Percentiles rank a stretch among this genome's conserved stretches.
Conservation (phyloP, 805 yeast genomes). For the Ogataea ramenticola region DNA sequence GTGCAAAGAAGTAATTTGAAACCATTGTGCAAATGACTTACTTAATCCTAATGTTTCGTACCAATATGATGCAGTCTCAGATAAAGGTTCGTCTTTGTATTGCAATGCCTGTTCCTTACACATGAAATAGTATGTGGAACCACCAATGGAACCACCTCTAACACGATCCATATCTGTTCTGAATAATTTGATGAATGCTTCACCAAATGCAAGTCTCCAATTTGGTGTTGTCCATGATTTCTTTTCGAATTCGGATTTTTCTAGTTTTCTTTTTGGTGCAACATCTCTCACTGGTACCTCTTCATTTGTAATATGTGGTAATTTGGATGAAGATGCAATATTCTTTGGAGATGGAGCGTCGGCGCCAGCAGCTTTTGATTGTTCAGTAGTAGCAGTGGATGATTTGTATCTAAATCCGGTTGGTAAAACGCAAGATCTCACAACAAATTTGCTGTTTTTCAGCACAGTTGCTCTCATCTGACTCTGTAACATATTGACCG, state of each 20-base stretch:
- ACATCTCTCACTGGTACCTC: slow-evolving; percentile 28
- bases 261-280: slow-evolving; percentile 24
- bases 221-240: slow-evolving; percentile 30
- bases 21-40: slow-evolving; percentile 90
- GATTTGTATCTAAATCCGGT: background rate
- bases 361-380: background rate
- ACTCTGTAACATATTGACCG: background rate
- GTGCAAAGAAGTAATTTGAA: slow-evolving; percentile 84
- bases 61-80: slow-evolving; percentile 73
- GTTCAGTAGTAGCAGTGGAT: background rate
- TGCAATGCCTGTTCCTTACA: slow-evolving; percentile 82
- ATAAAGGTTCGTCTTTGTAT: slow-evolving; percentile 64
- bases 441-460: background rate
- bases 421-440: background rate
- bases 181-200: slow-evolving; percentile 51
- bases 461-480: background rate
- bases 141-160: slow-evolving; percentile 92
- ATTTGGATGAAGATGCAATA: slow-evolving; percentile 23
- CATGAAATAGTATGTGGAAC: slow-evolving; percentile 76
- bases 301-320: slow-evolving; percentile 28
- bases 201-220: slow-evolving; percentile 56
- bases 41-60: slow-evolving; percentile 81
- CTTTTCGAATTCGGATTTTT: slow-evolving; percentile 22
- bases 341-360: slow-evolving; percentile 15
- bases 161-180: slow-evolving; percentile 85